phyloP scores from a whole-genome alignment of 1,139 yeast genomes.

The Blastobotrys malaysiensis region DNA sequence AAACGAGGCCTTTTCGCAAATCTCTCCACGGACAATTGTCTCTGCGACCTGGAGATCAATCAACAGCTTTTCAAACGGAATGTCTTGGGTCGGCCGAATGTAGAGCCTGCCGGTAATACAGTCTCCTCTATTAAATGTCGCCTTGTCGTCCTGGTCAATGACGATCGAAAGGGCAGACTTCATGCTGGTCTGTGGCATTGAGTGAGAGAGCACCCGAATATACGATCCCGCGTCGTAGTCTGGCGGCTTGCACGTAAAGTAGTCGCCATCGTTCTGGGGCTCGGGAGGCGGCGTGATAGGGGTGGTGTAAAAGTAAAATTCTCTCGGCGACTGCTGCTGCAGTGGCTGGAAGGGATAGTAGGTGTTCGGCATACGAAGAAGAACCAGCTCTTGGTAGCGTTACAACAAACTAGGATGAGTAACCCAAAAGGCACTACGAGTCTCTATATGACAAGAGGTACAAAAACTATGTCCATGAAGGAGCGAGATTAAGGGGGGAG shows the following conservation, averaged over 20 bases:
- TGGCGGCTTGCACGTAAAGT: not conserved
- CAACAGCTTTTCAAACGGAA: slow-evolving; percentile 9
- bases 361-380: not conserved
- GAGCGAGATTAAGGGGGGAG: not conserved
- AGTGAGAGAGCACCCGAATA: not conserved
- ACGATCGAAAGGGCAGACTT: not conserved
- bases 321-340: not conserved
- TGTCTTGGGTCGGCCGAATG: slow-evolving; percentile 6
- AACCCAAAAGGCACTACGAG: not conserved
- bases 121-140: slow-evolving; percentile 10
- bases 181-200: not conserved
- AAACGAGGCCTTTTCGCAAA: slow-evolving; percentile 3
- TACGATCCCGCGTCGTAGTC: not conserved
- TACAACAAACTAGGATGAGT: not conserved
- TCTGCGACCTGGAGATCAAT: slow-evolving; percentile 10
- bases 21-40: slow-evolving; percentile 5
- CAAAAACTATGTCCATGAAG: not conserved
- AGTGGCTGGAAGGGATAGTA: not conserved
- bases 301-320: not conserved
- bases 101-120: slow-evolving; percentile 11
- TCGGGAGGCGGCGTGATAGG: not conserved
- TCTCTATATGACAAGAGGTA: not conserved
- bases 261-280: not conserved
- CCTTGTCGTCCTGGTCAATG: slow-evolving; percentile 6
- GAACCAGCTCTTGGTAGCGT: not conserved